Evolutionary conservation across 371 early-diverging fungal genomes (phyloP).

Genomic region (Zychaea mexicana): DNA sequence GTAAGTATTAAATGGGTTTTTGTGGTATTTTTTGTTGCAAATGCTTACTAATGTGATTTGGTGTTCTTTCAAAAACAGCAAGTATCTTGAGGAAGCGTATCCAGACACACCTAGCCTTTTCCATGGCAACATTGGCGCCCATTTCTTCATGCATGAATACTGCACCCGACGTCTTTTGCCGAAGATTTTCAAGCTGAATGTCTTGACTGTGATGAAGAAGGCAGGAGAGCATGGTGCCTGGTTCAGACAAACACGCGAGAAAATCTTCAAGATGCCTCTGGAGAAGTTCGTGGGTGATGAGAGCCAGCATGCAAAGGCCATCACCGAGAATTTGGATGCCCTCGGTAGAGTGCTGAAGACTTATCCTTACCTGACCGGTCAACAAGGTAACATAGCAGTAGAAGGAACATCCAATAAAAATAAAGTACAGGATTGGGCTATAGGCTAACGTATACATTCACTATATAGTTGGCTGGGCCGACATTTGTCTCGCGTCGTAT

Average conservation of each 20-base stretch:
- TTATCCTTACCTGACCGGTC: constrained; percentile 21
- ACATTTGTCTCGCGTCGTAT: constrained; percentile 17
- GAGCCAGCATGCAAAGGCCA: constrained; percentile 8
- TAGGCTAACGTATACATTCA: not conserved
- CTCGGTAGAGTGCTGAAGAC: constrained; percentile 10
- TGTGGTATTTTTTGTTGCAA: not conserved
- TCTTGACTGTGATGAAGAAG: constrained; percentile 6
- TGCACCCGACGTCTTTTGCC: constrained; percentile 10
- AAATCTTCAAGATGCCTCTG: constrained; percentile 13
- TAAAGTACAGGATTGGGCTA: too few species aligned
- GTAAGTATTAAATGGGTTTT: not conserved
- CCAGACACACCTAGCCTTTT: constrained; percentile 14
- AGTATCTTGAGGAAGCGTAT: constrained; percentile 24
- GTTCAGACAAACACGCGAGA: constrained; percentile 17
- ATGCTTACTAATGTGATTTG: not conserved
- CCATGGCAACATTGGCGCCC: constrained; percentile 20
- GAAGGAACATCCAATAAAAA: too few species aligned
- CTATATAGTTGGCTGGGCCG: constrained; percentile 19
- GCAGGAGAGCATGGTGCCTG: not conserved
- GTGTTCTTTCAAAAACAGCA: not conserved
- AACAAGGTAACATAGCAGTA: too few species aligned
- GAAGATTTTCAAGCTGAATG: constrained; percentile 17
- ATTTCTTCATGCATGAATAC: constrained; percentile 20
- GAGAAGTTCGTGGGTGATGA: constrained; percentile 21
- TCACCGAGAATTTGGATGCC: constrained; percentile 6